These are phyloP conservation scores for Zarea fungicola DNA, from an alignment of 2,329 filamentous ascomycete genomes.

Conservation along the genomic window DNA sequence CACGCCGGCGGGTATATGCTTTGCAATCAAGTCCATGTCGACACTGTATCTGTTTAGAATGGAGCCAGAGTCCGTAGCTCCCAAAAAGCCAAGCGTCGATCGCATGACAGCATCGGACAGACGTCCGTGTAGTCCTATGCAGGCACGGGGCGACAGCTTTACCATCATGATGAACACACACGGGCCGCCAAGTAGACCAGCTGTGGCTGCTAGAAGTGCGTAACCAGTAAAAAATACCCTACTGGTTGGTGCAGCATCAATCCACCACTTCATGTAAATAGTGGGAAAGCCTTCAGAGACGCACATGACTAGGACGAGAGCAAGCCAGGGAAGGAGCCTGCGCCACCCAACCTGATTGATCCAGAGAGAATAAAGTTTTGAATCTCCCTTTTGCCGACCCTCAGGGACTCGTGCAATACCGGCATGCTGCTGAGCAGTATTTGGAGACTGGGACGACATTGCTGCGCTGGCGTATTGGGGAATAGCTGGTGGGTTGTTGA, in stretches of 20 bases:
- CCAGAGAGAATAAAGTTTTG: not conserved
- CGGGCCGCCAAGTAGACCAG: not conserved
- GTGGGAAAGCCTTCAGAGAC: not conserved
- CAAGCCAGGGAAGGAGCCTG: not conserved
- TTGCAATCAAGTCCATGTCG: not conserved
- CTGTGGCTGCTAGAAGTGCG: not conserved
- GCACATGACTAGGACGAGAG: not conserved
- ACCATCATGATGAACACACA: not conserved
- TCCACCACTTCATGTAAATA: not conserved
- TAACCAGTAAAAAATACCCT: not conserved
- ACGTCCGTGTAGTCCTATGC: not conserved
- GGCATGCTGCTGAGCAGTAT: not conserved
- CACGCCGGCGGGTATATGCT: not conserved
- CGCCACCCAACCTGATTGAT: not conserved
- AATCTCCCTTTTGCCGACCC: not conserved
- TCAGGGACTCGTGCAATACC: not conserved
- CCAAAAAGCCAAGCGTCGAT: not conserved
- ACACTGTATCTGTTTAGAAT: not conserved
- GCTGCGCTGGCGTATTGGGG: no score
- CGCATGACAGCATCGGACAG: not conserved
- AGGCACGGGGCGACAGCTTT: not conserved
- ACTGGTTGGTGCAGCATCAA: not conserved
- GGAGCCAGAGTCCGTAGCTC: not conserved
- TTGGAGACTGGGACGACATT: no score
- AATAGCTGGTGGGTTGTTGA: no score